phyloP scores from a whole-genome alignment of 2,329 filamentous ascomycete genomes.

The Colletotrichum siamense region DNA sequence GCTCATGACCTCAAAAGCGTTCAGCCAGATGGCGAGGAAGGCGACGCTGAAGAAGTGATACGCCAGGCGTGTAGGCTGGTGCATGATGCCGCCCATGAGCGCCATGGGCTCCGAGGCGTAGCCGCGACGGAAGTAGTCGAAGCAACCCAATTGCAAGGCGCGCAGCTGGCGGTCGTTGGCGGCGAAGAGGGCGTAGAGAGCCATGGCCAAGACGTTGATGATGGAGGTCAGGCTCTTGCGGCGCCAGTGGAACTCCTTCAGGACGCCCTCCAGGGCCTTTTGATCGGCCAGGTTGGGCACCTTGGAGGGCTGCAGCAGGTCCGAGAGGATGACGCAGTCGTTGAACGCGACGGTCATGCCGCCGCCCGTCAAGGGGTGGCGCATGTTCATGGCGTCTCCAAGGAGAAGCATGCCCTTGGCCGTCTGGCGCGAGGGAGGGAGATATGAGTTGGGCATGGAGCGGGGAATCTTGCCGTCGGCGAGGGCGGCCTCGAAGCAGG shows the following conservation, averaged over 20 bases:
- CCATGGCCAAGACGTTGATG: constrained; percentile 97
- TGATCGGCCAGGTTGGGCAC: constrained; percentile 76
- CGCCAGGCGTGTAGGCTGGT: constrained; percentile 77
- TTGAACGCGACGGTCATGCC: constrained; percentile 98
- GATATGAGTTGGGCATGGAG: constrained; percentile 95
- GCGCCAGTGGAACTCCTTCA: constrained; percentile 83
- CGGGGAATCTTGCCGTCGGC: constrained; percentile 76
- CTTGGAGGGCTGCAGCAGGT: constrained; percentile 72
- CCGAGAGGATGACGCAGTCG: constrained; percentile 80
- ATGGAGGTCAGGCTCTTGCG: constrained; percentile 84
- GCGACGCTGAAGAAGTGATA: constrained; percentile 97
- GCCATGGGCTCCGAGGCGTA: constrained; percentile 81
- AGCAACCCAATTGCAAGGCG: constrained; percentile 88
- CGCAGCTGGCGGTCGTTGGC: constrained; percentile 80
- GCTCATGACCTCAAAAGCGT: constrained; percentile 43
- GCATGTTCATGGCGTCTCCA: constrained; percentile 98
- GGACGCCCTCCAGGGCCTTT: constrained; percentile 67
- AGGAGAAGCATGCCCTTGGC: constrained; percentile 75
- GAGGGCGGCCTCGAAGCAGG: constrained; percentile 77
- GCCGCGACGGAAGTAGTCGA: constrained; percentile 84
- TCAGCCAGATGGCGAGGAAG: constrained; percentile 81
- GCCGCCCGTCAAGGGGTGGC: constrained; percentile 95
- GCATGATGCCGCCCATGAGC: constrained; percentile 81
- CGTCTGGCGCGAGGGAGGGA: constrained; percentile 73
- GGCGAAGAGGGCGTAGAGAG: constrained; percentile 89